These are phyloP conservation scores for Auricularia sp. DNA, from an alignment of 768 basidiomycete genomes.

Conservation along the genomic window DNA sequence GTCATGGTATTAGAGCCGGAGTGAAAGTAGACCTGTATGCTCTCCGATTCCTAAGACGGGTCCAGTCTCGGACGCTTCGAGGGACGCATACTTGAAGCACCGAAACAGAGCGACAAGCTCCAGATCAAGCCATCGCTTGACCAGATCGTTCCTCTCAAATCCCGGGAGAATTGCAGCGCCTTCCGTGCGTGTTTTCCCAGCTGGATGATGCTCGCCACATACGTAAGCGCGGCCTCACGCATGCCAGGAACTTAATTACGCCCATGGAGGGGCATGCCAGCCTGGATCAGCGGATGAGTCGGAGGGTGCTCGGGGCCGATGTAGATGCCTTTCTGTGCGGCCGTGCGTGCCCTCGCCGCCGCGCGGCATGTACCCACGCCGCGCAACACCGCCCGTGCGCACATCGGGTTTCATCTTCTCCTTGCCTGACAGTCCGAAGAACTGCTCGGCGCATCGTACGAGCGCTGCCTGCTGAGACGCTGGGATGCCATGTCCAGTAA, in stretches of 20 bases:
- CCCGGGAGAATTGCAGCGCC: not conserved
- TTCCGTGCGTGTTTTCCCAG: not conserved
- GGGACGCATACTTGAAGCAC: not conserved
- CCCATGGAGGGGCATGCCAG: constrained; percentile 7
- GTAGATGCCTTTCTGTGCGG: constrained; percentile 11
- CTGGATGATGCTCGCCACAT: not conserved
- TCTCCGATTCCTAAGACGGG: not conserved
- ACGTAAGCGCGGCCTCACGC: not conserved
- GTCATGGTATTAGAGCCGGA: not conserved
- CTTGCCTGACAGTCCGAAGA: constrained; percentile 7
- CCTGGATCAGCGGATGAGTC: not conserved
- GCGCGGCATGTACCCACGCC: constrained; percentile 14
- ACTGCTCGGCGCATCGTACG: not conserved
- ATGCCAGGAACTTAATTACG: constrained; percentile 4
- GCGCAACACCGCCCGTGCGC: constrained; percentile 12
- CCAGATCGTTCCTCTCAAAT: not conserved
- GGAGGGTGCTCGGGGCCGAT: constrained; percentile 10
- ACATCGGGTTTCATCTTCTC: constrained; percentile 13
- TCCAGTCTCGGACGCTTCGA: not conserved
- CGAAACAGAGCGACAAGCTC: not conserved
- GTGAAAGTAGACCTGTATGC: not conserved
- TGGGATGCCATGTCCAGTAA: not conserved
- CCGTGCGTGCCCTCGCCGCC: constrained; percentile 13
- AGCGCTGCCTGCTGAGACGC: not conserved
- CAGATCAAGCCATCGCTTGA: not conserved